Evolutionary conservation across 2,329 filamentous ascomycete genomes (phyloP), one percentile per base, ranked within the genome.

Genomic region (Colletotrichum filicis): DNA sequence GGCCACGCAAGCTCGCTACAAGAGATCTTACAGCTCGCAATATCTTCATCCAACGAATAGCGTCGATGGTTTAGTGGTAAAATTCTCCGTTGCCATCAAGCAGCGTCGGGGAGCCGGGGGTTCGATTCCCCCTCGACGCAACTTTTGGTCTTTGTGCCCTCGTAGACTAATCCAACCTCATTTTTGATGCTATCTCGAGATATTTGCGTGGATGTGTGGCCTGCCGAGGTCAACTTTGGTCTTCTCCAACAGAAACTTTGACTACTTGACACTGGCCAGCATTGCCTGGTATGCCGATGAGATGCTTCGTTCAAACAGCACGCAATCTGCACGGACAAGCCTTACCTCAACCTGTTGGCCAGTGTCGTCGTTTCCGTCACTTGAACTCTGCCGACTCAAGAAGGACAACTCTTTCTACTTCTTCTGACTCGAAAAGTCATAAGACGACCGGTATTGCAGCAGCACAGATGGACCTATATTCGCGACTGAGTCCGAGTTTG

Each of bases 11-110:
- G 24, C 53, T 6, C 3, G 5, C 19, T 6, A 53, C 49, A 9
- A 24, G n/a, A 53, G 49, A 12, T 2, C 37, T 19, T 4, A 35
- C 3, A 4, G 2, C 4, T 35, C 32, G 0, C 11, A 0, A 0
- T 7, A 3, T 7, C 2, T 7, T 16, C 14, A 16, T 19, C 37
- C 37, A 19, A 22, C 2, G 2, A 8, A 14, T 4, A 16, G 71
- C 71, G 71, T 67, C 71, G 71, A 73, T 71, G 71, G 71, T 73
- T 73, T 73, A 73, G 71, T 73, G 71, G 70, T 70, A 73, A 73
- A 73, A 73, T 73, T 73, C 70, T 73, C 70, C 70, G 70, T 73
- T 73, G 70, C 70, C 70, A 73, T 42, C 28, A 8, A 70, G 70
- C 70, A 73, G 66, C 66, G 60, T 73, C 70, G 70, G 70, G 70